These are phyloP conservation scores for Trypanosoma lewisi DNA, from an alignment of 208 protist species.

Conservation along the genomic window DNA sequence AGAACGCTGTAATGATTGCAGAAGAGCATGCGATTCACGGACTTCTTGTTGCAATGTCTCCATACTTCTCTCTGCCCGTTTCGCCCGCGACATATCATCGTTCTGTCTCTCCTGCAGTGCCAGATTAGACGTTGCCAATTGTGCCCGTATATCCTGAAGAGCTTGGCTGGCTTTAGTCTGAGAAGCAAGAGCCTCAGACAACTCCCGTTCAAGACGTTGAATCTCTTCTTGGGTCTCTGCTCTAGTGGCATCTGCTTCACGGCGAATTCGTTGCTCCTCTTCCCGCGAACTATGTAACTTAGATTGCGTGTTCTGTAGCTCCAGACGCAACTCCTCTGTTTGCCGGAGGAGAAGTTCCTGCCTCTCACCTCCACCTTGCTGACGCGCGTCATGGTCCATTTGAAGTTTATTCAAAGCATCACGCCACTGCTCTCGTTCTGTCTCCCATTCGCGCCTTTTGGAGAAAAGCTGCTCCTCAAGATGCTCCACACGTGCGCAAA, in stretches of 20 bases:
- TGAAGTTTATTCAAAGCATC: slow-evolving; percentile 16
- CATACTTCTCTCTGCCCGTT: slow-evolving; percentile 17
- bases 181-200: slow-evolving; percentile 11
- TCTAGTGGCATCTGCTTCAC: slow-evolving; percentile 4
- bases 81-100: slow-evolving; percentile 25
- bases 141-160: slow-evolving; percentile 20
- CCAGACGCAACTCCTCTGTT: slow-evolving; percentile 15
- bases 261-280: slow-evolving; percentile 3
- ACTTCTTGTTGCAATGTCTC: slow-evolving; percentile 24
- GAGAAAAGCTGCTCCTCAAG: slow-evolving; percentile 15
- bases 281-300: slow-evolving; percentile 10
- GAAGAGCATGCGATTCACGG: slow-evolving; percentile 7
- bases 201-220: slow-evolving; percentile 14
- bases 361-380: slow-evolving; percentile 4
- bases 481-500: slow-evolving; percentile 9
- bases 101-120: slow-evolving; percentile 23
- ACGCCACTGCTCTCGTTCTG: slow-evolving; percentile 23
- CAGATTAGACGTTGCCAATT: slow-evolving; percentile 23
- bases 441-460: slow-evolving; percentile 16
- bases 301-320: background rate
- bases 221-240: slow-evolving; percentile 7
- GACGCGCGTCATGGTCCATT: background rate
- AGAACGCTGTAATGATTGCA: slow-evolving; percentile 14
- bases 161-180: slow-evolving; percentile 6
- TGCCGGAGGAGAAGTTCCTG: slow-evolving; percentile 15